Evolutionary conservation across 495 filamentous ascomycete species (phyloP).

Genomic region (Tuber umbilicatum): DNA sequence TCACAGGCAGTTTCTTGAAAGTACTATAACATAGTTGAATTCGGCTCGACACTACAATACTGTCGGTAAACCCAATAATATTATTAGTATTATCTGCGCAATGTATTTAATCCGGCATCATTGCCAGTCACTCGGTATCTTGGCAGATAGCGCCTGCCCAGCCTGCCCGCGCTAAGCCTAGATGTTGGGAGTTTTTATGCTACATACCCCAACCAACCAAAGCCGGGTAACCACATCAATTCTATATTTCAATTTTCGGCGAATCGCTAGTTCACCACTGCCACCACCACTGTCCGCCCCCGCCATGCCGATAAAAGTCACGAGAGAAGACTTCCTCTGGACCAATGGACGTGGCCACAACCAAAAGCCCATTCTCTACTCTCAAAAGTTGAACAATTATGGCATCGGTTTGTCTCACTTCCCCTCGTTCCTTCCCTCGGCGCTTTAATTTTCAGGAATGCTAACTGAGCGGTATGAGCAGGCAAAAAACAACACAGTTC

Average conservation of each 20-base stretch:
- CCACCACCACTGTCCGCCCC: background rate
- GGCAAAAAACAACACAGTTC: conserved; percentile 39
- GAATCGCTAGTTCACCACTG: background rate
- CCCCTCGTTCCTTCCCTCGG: background rate
- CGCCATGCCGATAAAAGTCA: conserved; percentile 39
- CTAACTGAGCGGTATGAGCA: conserved; percentile 15
- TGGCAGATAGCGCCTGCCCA: no score
- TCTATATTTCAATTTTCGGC: background rate
- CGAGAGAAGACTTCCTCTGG: conserved; percentile 38
- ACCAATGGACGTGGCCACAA: conserved; percentile 40
- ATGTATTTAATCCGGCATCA: no score
- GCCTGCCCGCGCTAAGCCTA: no score
- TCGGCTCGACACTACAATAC: no score
- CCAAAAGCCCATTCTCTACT: conserved; percentile 40
- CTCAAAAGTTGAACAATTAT: conserved; percentile 37
- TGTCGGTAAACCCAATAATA: no score
- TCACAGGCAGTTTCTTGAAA: no score
- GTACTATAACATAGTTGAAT: no score
- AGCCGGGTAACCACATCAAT: background rate
- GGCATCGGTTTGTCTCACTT: conserved; percentile 26
- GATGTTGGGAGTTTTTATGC: no score
- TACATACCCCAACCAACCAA: no score
- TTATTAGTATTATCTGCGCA: no score
- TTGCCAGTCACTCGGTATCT: no score
- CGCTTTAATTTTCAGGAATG: background rate